phyloP scores from a whole-genome alignment of 2,329 filamentous ascomycete genomes.

The Corniculantispora saksenae region DNA sequence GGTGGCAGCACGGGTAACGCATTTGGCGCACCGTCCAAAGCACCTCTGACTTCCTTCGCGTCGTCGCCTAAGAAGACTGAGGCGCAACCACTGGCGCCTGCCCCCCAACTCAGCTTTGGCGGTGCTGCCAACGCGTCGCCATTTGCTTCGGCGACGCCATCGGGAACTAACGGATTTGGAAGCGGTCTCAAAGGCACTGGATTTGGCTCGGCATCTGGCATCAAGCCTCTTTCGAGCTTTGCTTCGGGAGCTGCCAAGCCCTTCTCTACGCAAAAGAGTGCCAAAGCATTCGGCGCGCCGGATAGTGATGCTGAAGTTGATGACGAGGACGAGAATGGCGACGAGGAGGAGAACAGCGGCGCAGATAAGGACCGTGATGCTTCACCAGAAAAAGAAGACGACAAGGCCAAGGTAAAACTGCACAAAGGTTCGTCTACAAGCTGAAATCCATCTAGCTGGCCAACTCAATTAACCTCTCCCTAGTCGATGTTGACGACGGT shows the following conservation, averaged over 20 bases:
- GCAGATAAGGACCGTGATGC: slow-evolving; percentile 49
- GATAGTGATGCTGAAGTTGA: slow-evolving; percentile 62
- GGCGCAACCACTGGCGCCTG: slow-evolving; percentile 30
- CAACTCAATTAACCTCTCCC: slow-evolving; percentile 28
- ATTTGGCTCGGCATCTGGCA: slow-evolving; percentile 48
- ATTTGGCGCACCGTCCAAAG: slow-evolving; percentile 49
- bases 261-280: slow-evolving; percentile 59
- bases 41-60: slow-evolving; percentile 36
- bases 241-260: slow-evolving; percentile 58
- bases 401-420: slow-evolving; percentile 57
- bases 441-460: too few relatives aligned
- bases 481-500: slow-evolving; percentile 77
- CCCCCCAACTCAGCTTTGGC: slow-evolving; percentile 54
- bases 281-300: slow-evolving; percentile 76
- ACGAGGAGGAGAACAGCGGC: slow-evolving; percentile 41
- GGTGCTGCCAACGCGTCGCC: slow-evolving; percentile 44
- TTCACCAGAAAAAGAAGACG: slow-evolving; percentile 59
- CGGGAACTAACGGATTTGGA: slow-evolving; percentile 50
- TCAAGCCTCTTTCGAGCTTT: slow-evolving; percentile 64
- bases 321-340: slow-evolving; percentile 41
- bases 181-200: slow-evolving; percentile 38
- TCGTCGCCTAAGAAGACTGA: slow-evolving; percentile 30
- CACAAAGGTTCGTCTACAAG: slow-evolving; percentile 63
- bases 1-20: slow-evolving; percentile 49
- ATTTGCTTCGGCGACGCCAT: slow-evolving; percentile 47